Conservation (phyloP, 179 eudicot species). For the Heliamphora pulchella region DNA sequence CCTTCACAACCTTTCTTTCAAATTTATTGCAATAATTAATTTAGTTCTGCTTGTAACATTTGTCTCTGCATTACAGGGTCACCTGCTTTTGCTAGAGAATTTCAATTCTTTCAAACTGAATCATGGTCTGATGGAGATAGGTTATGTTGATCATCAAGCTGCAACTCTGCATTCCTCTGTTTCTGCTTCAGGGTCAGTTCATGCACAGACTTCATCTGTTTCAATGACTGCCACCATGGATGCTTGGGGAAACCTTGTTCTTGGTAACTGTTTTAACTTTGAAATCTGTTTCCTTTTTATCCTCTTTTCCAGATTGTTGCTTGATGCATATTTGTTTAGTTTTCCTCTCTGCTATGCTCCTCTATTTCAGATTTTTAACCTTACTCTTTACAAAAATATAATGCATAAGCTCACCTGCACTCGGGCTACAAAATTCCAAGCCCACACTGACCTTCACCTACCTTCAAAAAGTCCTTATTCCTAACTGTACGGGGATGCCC, state of each 20-base stretch:
- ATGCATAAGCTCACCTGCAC: background rate
- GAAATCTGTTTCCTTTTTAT: background rate
- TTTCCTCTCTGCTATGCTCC: background rate
- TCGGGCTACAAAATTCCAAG: background rate
- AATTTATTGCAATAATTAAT: background rate
- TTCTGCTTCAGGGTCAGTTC: constrained; percentile 29
- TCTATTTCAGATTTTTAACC: background rate
- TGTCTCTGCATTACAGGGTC: constrained; percentile 36
- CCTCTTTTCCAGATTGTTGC: background rate
- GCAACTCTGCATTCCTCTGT: constrained; percentile 21
- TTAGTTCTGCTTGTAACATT: background rate
- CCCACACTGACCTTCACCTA: too few species aligned
- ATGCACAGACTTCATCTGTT: constrained; percentile 47
- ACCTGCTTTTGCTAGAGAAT: constrained; percentile 67
- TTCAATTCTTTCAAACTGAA: constrained; percentile 48
- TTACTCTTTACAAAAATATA: too few species aligned
- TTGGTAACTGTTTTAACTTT: constrained; percentile 39
- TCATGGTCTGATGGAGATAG: constrained; percentile 92
- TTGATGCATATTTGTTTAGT: background rate
- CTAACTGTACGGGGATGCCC: too few species aligned
- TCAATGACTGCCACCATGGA: constrained; percentile 94
- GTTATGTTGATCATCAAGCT: constrained; percentile 57
- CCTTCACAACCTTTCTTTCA: background rate
- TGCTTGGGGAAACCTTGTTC: constrained; percentile 64
- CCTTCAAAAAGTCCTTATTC: too few species aligned